These are phyloP conservation scores for Silene vulgaris DNA, from an alignment of 179 eudicot genomes.

Conservation along the genomic window DNA sequence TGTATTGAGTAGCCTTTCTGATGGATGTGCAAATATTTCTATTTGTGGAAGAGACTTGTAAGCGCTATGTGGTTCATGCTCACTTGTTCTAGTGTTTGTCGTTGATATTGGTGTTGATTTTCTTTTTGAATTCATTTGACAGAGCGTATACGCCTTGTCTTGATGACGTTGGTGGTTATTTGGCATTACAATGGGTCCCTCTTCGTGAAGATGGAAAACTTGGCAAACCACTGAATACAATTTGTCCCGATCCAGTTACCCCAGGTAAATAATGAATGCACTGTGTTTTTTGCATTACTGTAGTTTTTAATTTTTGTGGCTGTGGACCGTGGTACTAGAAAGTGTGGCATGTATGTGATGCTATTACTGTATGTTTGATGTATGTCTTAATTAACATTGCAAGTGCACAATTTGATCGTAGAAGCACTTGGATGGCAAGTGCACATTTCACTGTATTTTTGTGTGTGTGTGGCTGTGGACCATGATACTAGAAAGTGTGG, in stretches of 20 bases:
- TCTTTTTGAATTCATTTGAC: conserved; percentile 25
- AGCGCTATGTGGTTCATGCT: conserved; percentile 29
- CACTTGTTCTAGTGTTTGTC: conserved; percentile 8
- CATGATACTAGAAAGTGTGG: not conserved
- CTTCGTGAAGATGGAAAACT: conserved; percentile 69
- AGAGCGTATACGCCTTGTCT: conserved; percentile 76
- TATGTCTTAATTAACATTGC: not conserved
- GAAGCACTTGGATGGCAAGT: too few species aligned
- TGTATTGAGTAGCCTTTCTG: conserved; percentile 47
- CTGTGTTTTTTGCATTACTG: not conserved
- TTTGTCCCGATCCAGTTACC: conserved; percentile 57
- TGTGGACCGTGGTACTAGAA: not conserved
- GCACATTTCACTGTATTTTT: not conserved
- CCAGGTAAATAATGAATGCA: conserved; percentile 47
- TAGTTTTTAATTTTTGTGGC: conserved; percentile 3
- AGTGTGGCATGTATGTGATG: not conserved
- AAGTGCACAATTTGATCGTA: not conserved
- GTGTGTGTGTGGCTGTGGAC: conserved; percentile 5
- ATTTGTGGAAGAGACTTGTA: conserved; percentile 60
- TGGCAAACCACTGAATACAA: conserved; percentile 64
- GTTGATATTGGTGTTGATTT: conserved; percentile 8
- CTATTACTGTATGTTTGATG: not conserved
- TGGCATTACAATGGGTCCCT: conserved; percentile 85
- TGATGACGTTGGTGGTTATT: conserved; percentile 74
- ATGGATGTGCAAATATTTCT: conserved; percentile 37